These are phyloP conservation scores for Lentinula aciculospora DNA, from an alignment of 768 basidiomycete genomes.

Conservation along the genomic window DNA sequence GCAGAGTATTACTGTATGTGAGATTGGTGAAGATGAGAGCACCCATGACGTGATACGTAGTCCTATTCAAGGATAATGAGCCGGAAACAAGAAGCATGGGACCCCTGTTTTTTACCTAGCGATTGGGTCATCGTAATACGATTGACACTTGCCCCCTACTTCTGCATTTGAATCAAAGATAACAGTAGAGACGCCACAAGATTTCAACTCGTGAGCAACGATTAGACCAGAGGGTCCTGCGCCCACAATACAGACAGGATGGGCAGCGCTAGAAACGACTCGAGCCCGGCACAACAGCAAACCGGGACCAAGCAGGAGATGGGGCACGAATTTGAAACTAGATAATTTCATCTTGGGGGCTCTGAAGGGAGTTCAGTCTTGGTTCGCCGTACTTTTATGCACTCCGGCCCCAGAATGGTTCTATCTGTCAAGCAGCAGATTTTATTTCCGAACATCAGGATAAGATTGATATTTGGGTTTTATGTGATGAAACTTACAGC, in stretches of 20 bases:
- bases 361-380: background rate
- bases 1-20: constrained; percentile 4
- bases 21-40: constrained; percentile 5
- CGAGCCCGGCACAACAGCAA: background rate
- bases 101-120: background rate
- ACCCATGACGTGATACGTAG: constrained; percentile 5
- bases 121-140: constrained; percentile 5
- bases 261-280: background rate
- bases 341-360: background rate
- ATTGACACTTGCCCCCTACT: constrained; percentile 7
- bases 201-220: constrained; percentile 1
- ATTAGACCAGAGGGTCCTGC: constrained; percentile 5
- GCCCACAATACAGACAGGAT: constrained; percentile 12
- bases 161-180: background rate
- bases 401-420: no score
- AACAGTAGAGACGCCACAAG: background rate
- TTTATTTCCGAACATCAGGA: no score
- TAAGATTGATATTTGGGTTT: no score
- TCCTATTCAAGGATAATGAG: background rate
- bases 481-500: no score
- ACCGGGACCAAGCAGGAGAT: background rate
- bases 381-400: background rate
- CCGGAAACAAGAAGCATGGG: no score
- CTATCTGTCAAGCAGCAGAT: no score
- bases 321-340: background rate